Evolutionary conservation across 108 stramenopile species (phyloP).

Genomic region (Parmales sp.): DNA sequence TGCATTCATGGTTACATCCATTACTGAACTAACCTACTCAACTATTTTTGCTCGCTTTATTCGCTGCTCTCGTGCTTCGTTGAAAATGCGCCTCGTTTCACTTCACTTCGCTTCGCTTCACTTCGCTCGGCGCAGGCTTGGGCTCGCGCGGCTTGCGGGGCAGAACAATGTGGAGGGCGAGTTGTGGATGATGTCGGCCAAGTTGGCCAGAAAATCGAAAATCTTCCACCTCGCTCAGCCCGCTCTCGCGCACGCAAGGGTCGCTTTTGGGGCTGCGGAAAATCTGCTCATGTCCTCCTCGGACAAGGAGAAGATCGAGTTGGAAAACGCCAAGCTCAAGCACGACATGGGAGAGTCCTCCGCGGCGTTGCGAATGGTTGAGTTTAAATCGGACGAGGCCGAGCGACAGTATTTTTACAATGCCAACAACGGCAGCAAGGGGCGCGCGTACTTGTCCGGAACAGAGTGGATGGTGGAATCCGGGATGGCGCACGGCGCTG

Average conservation of each 20-base stretch:
- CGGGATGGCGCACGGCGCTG: conserved; percentile 52
- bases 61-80: too few species aligned
- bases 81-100: too few species aligned
- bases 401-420: not conserved
- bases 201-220: conserved; percentile 50
- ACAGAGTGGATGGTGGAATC: conserved; percentile 67
- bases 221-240: conserved; percentile 48
- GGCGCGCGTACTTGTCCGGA: conserved; percentile 27
- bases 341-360: conserved; percentile 43
- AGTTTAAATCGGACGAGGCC: not conserved
- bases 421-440: not conserved
- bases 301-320: conserved; percentile 25
- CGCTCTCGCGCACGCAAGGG: conserved; percentile 54
- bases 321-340: conserved; percentile 71
- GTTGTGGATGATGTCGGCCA: conserved; percentile 57
- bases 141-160: conserved; percentile 46
- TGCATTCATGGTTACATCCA: too few species aligned
- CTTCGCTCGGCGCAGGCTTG: conserved; percentile 51
- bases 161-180: conserved; percentile 51
- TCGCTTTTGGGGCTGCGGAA: conserved; percentile 16
- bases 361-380: conserved; percentile 47
- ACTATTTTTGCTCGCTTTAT: too few species aligned
- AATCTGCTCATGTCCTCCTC: conserved; percentile 18
- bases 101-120: conserved; percentile 21
- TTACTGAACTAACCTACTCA: too few species aligned